These are phyloP conservation scores for Fusarium tanahbumbuense DNA, from an alignment of 2,329 filamentous ascomycete genomes.

Conservation along the genomic window DNA sequence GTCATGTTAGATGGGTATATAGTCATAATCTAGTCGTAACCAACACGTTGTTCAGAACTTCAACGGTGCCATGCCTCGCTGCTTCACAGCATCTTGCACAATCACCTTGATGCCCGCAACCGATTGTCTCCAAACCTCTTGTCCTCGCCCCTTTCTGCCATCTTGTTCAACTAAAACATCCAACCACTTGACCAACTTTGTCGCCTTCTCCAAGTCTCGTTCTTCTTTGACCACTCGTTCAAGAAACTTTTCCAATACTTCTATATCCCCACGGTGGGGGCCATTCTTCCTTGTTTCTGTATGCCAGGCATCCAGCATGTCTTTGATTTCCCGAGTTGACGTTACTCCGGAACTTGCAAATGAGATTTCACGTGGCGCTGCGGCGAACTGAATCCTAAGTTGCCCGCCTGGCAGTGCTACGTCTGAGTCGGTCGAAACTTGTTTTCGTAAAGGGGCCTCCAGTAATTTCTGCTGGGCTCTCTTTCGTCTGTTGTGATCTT, in stretches of 20 bases:
- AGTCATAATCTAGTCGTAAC: conserved; percentile 13
- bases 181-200: conserved; percentile 76
- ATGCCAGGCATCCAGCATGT: conserved; percentile 82
- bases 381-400: conserved; percentile 59
- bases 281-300: conserved; percentile 76
- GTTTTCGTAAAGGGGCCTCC: conserved; percentile 51
- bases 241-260: conserved; percentile 79
- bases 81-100: conserved; percentile 66
- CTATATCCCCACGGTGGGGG: conserved; percentile 82
- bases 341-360: conserved; percentile 60
- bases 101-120: conserved; percentile 58
- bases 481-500: conserved; percentile 71
- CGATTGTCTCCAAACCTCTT: conserved; percentile 60
- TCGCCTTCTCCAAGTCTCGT: conserved; percentile 79
- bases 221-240: conserved; percentile 79
- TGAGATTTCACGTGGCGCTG: conserved; percentile 57
- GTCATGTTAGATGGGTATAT: conserved; percentile 20
- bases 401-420: conserved; percentile 52
- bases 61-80: conserved; percentile 68
- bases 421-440: conserved; percentile 41
- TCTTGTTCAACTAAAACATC: conserved; percentile 66
- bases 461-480: conserved; percentile 67
- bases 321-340: conserved; percentile 71
- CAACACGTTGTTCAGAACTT: conserved; percentile 53
- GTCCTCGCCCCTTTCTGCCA: conserved; percentile 52